Base-by-base conservation (phyloP, 1,139 yeast genomes). In the Yamadazyma membranifaciens region DNA sequence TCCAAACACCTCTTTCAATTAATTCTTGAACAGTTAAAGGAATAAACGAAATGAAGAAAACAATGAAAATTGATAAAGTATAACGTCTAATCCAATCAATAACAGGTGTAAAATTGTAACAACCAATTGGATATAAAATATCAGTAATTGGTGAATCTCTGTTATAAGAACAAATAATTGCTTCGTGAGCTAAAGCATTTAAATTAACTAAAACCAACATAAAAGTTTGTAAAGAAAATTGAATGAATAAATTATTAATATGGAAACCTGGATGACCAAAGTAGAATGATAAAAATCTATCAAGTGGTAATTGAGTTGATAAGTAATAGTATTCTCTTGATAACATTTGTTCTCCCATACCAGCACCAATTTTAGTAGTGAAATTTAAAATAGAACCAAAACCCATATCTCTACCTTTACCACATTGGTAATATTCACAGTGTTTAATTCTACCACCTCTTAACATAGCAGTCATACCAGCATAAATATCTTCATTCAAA, bases 211-310 rank as follows among this genome's bases (percentile, higher is more conserved):
- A 73, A 35, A 92, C 91, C 67, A 94, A 75, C 83, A 89, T 85
- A 67, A 92, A 92, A 64, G 86, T 69, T 72, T 92, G 98, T 57
- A 92, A 83, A 36, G 98, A 91, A 57, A 91, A 73, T 65, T 89
- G 95, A 80, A 92, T 92, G 64, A 92, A 87, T 80, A 92, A 75
- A 70, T 92, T 92, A 69, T 92, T 92, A 65, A 92, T 80, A 69
- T 92, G 98, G 95, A 92, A 92, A 81, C 98, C 98, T 55, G 97
- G 95, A 65, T 92, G 98, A 46, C 98, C 98, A 65, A 89, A 92
- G 77, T 87, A 92, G 80, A 92, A 92, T 13, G 98, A 88, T 62
- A 92, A 78, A 83, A 92, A 92, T 67, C 98, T 86, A 66, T 92
- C 98, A 55, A 92, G 75, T 44, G 98, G 98, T 57, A 92, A 80